These are phyloP conservation scores for Solanum chmielewskii DNA, from an alignment of 257 asterid species.

Conservation along the genomic window DNA sequence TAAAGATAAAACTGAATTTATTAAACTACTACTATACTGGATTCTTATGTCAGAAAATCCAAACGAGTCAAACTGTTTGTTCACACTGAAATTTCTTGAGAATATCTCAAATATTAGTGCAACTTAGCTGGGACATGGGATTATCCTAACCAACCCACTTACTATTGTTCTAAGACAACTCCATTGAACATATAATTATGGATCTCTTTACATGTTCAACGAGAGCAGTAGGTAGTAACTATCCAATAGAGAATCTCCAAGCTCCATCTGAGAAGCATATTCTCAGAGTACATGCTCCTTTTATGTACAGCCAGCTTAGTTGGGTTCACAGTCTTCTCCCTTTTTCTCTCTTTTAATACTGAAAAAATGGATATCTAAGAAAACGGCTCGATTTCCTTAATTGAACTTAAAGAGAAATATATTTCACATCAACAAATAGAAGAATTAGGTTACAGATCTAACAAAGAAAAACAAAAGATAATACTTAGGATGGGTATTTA, in stretches of 20 bases:
- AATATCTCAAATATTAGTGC: not conserved
- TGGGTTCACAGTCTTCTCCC: not conserved
- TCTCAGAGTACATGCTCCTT: not conserved
- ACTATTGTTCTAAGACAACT: not conserved
- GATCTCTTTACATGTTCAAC: not conserved
- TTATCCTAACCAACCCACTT: not conserved
- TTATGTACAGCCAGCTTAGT: not conserved
- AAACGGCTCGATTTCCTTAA: not conserved
- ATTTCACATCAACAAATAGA: not conserved
- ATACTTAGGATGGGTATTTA: not conserved
- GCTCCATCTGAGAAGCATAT: not conserved
- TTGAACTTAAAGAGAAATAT: not conserved
- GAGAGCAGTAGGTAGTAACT: not conserved
- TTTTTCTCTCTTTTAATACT: not conserved
- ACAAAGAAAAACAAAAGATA: not conserved
- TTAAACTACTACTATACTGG: not conserved
- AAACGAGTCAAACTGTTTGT: not conserved
- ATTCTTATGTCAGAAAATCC: not conserved
- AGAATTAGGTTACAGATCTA: not conserved
- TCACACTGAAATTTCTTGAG: not conserved
- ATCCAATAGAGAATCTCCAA: not conserved
- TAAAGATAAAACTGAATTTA: not conserved
- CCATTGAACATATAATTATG: not conserved
- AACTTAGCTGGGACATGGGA: not conserved
- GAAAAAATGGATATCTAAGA: not conserved